These are phyloP conservation scores for Endotrypanum monterogeii DNA, from an alignment of 208 protist species.

Conservation along the genomic window DNA sequence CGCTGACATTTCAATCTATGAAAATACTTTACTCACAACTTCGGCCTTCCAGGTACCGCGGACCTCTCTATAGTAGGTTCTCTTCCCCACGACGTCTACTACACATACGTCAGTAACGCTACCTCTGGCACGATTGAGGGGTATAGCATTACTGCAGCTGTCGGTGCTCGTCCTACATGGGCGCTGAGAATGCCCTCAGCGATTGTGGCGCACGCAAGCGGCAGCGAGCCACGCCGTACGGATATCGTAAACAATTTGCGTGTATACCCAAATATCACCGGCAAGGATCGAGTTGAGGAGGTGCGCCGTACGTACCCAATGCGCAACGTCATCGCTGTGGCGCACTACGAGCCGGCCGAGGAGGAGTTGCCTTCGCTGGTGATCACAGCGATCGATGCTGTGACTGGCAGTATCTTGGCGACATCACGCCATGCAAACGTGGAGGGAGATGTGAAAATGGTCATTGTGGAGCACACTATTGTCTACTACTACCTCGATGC, in stretches of 20 bases:
- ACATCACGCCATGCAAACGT: slow-evolving; percentile 79
- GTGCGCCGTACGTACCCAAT: slow-evolving; percentile 85
- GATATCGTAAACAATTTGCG: slow-evolving; percentile 71
- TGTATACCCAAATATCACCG: slow-evolving; percentile 74
- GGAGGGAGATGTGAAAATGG: slow-evolving; percentile 72
- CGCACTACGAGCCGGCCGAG: slow-evolving; percentile 66
- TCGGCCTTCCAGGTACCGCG: slow-evolving; percentile 35
- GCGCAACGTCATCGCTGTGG: slow-evolving; percentile 79
- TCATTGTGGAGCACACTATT: slow-evolving; percentile 83
- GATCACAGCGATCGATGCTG: slow-evolving; percentile 71
- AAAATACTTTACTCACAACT: slow-evolving; percentile 25
- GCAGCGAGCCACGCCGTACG: slow-evolving; percentile 51
- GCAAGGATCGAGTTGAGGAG: slow-evolving; percentile 62
- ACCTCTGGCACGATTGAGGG: slow-evolving; percentile 50
- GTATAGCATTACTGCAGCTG: slow-evolving; percentile 39
- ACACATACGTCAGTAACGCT: slow-evolving; percentile 50
- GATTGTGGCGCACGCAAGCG: slow-evolving; percentile 75
- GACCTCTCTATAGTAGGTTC: slow-evolving; percentile 44
- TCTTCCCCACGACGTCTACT: slow-evolving; percentile 22
- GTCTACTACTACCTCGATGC: slow-evolving; percentile 90
- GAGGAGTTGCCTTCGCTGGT: slow-evolving; percentile 75
- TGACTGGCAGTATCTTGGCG: slow-evolving; percentile 84
- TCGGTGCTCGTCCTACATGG: slow-evolving; percentile 51
- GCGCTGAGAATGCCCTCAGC: slow-evolving; percentile 56
- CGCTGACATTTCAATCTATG: slow-evolving; percentile 2